phyloP scores from a whole-genome alignment of 2,329 filamentous ascomycete genomes.

The Microcyclosporella mali region DNA sequence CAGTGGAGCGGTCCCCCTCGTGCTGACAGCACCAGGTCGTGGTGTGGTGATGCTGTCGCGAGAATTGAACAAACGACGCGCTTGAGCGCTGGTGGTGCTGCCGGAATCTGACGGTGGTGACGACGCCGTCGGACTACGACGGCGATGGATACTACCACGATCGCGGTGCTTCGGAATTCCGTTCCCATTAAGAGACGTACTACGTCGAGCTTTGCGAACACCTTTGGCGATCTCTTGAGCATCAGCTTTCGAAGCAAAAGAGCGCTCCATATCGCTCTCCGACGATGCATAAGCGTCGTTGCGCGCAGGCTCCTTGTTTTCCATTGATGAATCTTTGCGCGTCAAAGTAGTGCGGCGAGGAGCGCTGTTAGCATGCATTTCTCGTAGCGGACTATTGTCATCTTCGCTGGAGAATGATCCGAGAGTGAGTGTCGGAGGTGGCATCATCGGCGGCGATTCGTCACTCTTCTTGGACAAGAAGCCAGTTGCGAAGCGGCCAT shows the following conservation, averaged over 20 bases:
- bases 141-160: slow-evolving; percentile 42
- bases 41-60: slow-evolving; percentile 54
- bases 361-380: slow-evolving; percentile 39
- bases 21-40: slow-evolving; percentile 51
- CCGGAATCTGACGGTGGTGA: slow-evolving; percentile 51
- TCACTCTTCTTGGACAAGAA: slow-evolving; percentile 66
- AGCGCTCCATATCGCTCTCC: slow-evolving; percentile 12
- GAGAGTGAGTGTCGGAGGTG: slow-evolving; percentile 54
- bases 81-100: slow-evolving; percentile 60
- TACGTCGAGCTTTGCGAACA: slow-evolving; percentile 44
- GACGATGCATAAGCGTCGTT: slow-evolving; percentile 22
- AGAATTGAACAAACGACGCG: slow-evolving; percentile 59
- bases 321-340: background rate
- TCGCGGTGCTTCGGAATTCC: slow-evolving; percentile 1
- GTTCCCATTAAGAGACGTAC: slow-evolving; percentile 5
- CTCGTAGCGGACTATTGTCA: slow-evolving; percentile 43
- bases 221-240: slow-evolving; percentile 37
- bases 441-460: slow-evolving; percentile 43
- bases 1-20: slow-evolving; percentile 38
- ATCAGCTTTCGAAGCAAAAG: slow-evolving; percentile 23
- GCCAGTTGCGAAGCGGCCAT: slow-evolving; percentile 74
- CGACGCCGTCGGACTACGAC: slow-evolving; percentile 49
- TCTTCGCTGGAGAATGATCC: slow-evolving; percentile 55
- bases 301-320: background rate
- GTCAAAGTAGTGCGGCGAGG: slow-evolving; percentile 8